A percentile compares a stretch with the other conserved stretches of the same genome.
phyloP scores from a whole-genome alignment of 805 yeast species.

The Kluyveromyces lactis region DNA sequence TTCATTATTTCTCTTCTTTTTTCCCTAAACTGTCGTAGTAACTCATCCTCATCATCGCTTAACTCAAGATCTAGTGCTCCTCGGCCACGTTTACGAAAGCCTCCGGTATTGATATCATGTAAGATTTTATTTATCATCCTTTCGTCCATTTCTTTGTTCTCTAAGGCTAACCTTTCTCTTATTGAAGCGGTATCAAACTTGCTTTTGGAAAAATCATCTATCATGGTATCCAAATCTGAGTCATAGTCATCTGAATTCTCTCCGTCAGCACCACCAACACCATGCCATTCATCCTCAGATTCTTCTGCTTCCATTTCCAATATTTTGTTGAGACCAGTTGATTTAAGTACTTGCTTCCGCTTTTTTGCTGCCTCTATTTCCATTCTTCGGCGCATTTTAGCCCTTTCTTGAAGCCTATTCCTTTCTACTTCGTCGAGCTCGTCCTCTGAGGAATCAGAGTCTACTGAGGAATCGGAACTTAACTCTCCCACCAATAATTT shows the following conservation, averaged over 20 bases:
- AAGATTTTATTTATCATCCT: conserved; percentile 56
- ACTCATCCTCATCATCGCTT: conserved; percentile 69
- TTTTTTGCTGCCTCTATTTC: conserved; percentile 18
- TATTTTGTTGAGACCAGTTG: conserved; percentile 48
- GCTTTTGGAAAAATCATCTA: conserved; percentile 57
- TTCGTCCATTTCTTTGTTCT: conserved; percentile 54
- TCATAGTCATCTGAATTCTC: conserved; percentile 43
- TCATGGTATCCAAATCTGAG: conserved; percentile 71
- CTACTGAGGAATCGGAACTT: background rate
- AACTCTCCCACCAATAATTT: conserved; percentile 5
- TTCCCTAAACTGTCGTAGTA: conserved; percentile 28
- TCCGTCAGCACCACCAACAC: conserved; percentile 68
- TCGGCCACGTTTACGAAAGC: conserved; percentile 50
- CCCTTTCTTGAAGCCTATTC: conserved; percentile 14
- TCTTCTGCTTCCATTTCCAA: conserved; percentile 82
- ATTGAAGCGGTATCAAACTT: conserved; percentile 51
- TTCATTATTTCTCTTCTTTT: conserved; percentile 43
- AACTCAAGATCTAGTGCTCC: conserved; percentile 52
- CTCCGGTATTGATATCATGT: conserved; percentile 66
- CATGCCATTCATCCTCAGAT: conserved; percentile 84
- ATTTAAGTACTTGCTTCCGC: conserved; percentile 45
- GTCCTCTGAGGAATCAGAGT: conserved; percentile 9
- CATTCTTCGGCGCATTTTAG: conserved; percentile 17
- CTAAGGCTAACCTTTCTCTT: conserved; percentile 48
- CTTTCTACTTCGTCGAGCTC: conserved; percentile 16